A percentile compares a stretch with the other conserved stretches of the same genome.
Conservation (phyloP, 306 rosid genomes). For the Quercus rubra region DNA sequence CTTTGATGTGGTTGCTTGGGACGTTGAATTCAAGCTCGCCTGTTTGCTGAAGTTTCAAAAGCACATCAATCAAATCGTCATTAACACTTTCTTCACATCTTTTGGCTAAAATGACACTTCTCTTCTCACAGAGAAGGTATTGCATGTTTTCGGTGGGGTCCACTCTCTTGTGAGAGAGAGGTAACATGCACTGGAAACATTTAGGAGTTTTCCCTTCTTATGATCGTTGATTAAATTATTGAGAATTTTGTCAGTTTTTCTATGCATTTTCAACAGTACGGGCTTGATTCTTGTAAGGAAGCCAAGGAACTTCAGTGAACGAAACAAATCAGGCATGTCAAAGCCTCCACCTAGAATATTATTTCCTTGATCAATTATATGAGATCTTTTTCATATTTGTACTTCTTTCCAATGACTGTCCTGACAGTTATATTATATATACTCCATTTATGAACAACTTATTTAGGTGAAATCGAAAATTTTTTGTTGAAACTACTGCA, state of each 20-base stretch:
- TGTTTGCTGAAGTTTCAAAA: background rate
- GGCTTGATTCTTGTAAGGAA: background rate
- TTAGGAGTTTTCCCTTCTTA: background rate
- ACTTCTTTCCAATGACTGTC: background rate
- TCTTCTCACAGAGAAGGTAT: background rate
- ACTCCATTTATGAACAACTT: no score
- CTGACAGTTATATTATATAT: background rate
- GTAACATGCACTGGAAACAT: no score
- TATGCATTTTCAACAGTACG: background rate
- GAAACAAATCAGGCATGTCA: background rate
- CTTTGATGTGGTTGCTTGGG: conserved; percentile 3
- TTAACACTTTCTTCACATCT: background rate
- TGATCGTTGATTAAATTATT: background rate
- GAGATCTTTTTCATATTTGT: background rate
- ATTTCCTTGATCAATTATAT: background rate
- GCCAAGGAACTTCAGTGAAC: background rate
- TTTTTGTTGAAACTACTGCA: no score
- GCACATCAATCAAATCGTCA: conserved; percentile 5
- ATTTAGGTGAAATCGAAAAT: rapidly evolving
- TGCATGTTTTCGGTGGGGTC: no score
- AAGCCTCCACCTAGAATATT: background rate
- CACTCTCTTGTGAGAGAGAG: no score
- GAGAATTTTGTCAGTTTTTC: background rate
- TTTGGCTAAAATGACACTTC: background rate
- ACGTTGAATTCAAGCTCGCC: background rate